Percentiles rank a stretch among this genome's conserved stretches.
phyloP scores from a whole-genome alignment of 2,329 filamentous ascomycete genomes.

The Pseudopyricularia javanii region DNA sequence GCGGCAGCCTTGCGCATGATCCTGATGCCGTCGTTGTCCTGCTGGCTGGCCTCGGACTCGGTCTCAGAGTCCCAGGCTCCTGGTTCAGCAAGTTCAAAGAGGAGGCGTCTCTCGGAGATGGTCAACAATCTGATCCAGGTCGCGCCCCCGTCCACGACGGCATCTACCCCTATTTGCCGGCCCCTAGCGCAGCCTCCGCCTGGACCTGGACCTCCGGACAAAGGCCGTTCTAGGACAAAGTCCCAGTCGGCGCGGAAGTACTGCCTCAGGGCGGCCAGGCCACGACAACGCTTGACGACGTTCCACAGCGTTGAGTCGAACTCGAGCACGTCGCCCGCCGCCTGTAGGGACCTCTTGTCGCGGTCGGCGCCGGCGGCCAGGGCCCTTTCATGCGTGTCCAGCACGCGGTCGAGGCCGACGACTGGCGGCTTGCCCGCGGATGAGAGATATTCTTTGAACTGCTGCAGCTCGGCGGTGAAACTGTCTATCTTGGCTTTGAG shows the following conservation, averaged over 20 bases:
- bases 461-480: neutral
- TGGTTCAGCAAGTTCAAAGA: neutral
- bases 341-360: neutral
- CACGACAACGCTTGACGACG: neutral
- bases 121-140: neutral
- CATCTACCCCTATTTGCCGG: neutral
- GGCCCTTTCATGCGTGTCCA: neutral
- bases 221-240: neutral
- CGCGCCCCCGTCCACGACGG: neutral
- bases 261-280: neutral
- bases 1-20: neutral
- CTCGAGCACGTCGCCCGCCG: neutral
- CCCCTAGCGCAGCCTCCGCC: neutral
- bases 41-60: neutral
- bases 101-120: neutral
- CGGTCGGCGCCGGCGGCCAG: neutral
- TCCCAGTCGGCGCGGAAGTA: neutral
- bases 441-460: neutral
- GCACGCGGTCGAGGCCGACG: neutral
- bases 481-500: neutral
- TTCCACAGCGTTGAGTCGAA: neutral
- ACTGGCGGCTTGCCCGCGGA: neutral
- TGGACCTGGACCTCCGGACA: neutral
- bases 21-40: neutral
- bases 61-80: neutral